Evolutionary conservation across 306 rosid genomes (phyloP).

Genomic region (Prunus campanulata): DNA sequence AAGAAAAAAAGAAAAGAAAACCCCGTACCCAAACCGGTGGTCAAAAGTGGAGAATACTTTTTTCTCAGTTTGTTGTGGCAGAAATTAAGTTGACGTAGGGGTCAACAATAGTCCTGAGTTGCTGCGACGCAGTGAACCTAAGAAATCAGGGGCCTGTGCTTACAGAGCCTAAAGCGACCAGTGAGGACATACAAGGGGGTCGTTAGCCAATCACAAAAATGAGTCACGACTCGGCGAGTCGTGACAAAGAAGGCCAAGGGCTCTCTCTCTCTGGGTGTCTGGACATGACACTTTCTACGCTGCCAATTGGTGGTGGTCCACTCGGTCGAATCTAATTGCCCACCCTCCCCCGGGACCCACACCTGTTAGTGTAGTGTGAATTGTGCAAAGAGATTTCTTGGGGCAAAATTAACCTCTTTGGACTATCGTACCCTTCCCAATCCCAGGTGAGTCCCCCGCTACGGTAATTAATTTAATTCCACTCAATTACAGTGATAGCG

Average conservation of each 20-base stretch:
- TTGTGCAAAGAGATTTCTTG: slow-evolving; percentile 21
- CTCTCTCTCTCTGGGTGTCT: not conserved
- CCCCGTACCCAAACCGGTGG: not conserved
- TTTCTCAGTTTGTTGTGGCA: not conserved
- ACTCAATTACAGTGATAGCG: not conserved
- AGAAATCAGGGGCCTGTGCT: not conserved
- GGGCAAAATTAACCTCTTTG: slow-evolving; percentile 19
- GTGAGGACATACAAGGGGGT: not conserved
- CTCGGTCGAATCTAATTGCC: not conserved
- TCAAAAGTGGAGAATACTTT: not conserved
- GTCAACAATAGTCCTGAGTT: not conserved
- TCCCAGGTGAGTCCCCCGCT: not conserved
- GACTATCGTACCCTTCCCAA: slow-evolving; percentile 16
- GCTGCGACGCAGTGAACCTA: not conserved
- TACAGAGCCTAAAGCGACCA: not conserved
- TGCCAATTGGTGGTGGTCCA: not conserved
- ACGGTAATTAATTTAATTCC: not conserved
- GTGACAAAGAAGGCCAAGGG: not conserved
- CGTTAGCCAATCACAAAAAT: not conserved
- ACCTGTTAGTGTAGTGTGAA: not conserved
- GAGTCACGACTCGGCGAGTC: not conserved
- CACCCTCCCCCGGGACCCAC: slow-evolving; percentile 15
- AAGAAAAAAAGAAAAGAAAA: not conserved
- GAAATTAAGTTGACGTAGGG: not conserved
- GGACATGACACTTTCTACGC: not conserved